Evolutionary conservation across 257 asterid genomes (phyloP), one percentile per base, ranked within the genome.

Genomic region (Cruciata laevipes): DNA sequence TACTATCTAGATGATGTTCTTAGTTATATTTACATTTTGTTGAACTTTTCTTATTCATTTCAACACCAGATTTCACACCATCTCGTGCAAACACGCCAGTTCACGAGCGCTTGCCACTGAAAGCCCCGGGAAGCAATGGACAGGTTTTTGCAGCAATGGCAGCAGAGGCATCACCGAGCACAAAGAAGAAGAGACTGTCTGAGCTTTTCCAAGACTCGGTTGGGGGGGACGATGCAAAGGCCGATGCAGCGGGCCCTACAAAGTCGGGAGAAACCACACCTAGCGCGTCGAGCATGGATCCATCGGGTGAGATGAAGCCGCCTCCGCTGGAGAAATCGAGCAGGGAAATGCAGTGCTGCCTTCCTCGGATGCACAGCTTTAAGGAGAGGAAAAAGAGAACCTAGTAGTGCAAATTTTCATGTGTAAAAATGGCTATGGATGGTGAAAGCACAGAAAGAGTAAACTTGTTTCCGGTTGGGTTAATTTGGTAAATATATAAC

Each of bases 51-150:
- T 40, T 24, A 2, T n/a, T 32, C 27, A 10, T 6, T n/a, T 32
- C 27, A 10, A 51, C 4, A 30, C 77, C 80, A 88, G 97, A 88
- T 75, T 88, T 85, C 52, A 84, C 91, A 11, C 95, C 96, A 31
- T 88, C 95, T 4, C 83, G 83, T 20, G 95, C 95, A 59, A 90
- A 62, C 44, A 84, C 95, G 10, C 97, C 96, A 1, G 85, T 83
- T 27, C 90, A 86, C 77, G 81, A 71, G 32, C 73, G 63, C 73
- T 77, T 73, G 70, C 71, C 86, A 8, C 40, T 38, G 12, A 86
- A 83, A 25, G 75, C 65, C 56, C 66, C 69, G 12, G 61, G 13
- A 23, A 47, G 23, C 24, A 82, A 78, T 38, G 72, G 73, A 20
- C 20, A 73, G 23, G 31, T 65, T 52, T 12, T 57, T 61, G 51